These are phyloP conservation scores for Cynara cardunculus DNA, from an alignment of 129 eudicot genomes.

Conservation along the genomic window DNA sequence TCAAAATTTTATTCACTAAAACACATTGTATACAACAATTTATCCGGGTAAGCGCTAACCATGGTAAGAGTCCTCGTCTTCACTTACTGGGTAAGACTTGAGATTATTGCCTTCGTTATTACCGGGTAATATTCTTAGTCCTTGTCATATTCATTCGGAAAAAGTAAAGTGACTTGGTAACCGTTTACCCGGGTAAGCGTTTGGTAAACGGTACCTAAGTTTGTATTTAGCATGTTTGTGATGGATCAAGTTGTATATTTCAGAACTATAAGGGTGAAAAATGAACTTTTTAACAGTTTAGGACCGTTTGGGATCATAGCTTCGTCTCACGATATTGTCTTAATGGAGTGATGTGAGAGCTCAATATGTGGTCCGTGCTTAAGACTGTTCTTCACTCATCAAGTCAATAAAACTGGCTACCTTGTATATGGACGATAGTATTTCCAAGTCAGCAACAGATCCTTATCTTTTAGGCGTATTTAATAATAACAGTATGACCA, in stretches of 20 bases:
- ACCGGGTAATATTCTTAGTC: no score
- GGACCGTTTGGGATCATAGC: neutral
- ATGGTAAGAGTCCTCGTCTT: no score
- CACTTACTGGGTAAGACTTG: no score
- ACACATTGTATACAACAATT: no score
- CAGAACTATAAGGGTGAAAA: neutral
- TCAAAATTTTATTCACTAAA: no score
- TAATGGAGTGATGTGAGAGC: neutral
- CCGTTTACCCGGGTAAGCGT: no score
- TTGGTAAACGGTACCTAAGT: no score
- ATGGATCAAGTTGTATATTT: neutral
- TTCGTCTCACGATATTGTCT: neutral
- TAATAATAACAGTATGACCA: neutral
- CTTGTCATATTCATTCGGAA: no score
- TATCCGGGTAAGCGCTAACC: no score
- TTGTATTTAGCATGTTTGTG: neutral
- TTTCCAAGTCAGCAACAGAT: neutral
- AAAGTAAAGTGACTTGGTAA: no score
- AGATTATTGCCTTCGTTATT: no score
- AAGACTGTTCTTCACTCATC: neutral
- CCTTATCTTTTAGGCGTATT: neutral
- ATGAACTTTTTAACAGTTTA: neutral
- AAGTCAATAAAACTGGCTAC: neutral
- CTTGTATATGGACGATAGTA: neutral
- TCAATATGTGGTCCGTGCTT: neutral